Evolutionary conservation across 441 rosid species (phyloP), one percentile per base, ranked within the genome.

Genomic region (Populus hybrid): DNA sequence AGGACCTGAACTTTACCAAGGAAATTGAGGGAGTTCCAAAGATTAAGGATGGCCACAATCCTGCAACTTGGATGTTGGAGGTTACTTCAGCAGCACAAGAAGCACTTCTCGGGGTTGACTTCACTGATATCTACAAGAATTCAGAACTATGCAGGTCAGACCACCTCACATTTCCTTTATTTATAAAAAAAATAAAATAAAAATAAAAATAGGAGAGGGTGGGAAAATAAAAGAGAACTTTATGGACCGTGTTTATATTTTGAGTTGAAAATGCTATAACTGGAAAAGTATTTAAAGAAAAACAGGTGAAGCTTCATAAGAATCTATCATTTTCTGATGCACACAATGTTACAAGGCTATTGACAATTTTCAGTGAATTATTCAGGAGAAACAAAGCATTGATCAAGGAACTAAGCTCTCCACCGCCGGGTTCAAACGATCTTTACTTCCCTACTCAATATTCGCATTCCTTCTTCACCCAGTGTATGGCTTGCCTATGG

Each of bases 51-150:
- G 94, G 90, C 35, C 83, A 89, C 69, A 90, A 90, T 75, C 92
- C 94, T 12, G 94, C 94, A 72, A 88, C 92, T 40, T 91, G 94
- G 92, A 89, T 89, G 94, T 82, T 91, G 75, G 92, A 91, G 61
- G 79, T 89, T 67, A 89, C 92, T 18, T 11, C 91, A 23, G 78
- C 88, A 67, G 81, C 85, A 38, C 86, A 82, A 76, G 95, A 91
- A 86, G 75, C 57, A 42, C 63, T 80, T 77, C 87, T 89, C 16
- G 88, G 87, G 63, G 67, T 88, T 67, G 78, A 87, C 77, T 89
- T 91, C 69, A 68, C 83, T 30, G 82, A 84, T 8, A 65, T 82
- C 57, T 91, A 89, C 85, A 87, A 75, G 75, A 87, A 86, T 38
- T 88, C 95, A 23, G 90, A 88, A 64, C 75, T 88, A 61, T 76